Conservation (phyloP, 1,284 basidiomycete genomes). For the Fomitiporia mediterranea region DNA sequence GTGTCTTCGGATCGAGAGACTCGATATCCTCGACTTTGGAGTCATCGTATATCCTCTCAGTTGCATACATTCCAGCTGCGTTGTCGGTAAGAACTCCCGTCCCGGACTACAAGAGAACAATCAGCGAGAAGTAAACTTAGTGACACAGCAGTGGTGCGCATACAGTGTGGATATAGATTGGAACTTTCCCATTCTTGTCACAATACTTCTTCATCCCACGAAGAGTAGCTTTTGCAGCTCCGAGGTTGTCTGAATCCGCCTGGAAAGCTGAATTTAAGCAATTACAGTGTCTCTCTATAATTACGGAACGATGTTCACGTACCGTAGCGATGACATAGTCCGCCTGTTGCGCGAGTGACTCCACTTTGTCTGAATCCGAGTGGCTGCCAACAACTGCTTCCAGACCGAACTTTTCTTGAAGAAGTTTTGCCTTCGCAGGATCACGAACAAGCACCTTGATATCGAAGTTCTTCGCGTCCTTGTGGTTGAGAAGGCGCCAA, state of each 20-base stretch:
- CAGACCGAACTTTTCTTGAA: constrained; percentile 33
- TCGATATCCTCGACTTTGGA: constrained; percentile 34
- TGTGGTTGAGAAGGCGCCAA: constrained; percentile 35
- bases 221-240: constrained; percentile 36
- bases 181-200: constrained; percentile 35
- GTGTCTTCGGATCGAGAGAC: constrained; percentile 28
- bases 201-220: constrained; percentile 40
- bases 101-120: constrained; percentile 30
- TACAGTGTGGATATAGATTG: constrained; percentile 50
- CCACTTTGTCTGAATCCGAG: constrained; percentile 32
- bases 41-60: constrained; percentile 35
- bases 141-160: constrained; percentile 20
- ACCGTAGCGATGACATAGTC: constrained; percentile 36
- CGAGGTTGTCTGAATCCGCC: background rate
- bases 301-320: constrained; percentile 17
- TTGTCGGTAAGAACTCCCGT: constrained; percentile 35
- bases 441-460: constrained; percentile 38
- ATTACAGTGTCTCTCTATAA: too few species aligned
- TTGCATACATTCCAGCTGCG: constrained; percentile 31
- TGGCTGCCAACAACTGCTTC: constrained; percentile 36
- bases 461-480: constrained; percentile 31
- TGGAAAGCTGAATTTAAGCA: background rate
- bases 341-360: constrained; percentile 28
- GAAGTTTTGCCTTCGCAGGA: constrained; percentile 36
- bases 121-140: too few species aligned